These are phyloP conservation scores for Amoeboaphelidium protococcarum DNA, from an alignment of 371 early-diverging fungal genomes.

Conservation along the genomic window DNA sequence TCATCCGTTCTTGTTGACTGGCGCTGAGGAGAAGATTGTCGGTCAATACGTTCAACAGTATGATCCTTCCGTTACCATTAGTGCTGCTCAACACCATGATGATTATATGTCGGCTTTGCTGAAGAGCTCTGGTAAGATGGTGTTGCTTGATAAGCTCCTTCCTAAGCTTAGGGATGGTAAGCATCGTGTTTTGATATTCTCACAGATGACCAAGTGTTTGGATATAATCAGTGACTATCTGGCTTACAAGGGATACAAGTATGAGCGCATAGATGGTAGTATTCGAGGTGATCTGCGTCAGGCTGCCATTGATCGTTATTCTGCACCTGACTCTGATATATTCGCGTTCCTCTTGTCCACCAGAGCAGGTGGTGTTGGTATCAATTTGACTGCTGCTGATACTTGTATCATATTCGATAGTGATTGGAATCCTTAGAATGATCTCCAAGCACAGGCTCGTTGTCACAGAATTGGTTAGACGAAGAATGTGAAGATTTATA, in stretches of 20 bases:
- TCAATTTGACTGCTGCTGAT: slow-evolving; percentile 86
- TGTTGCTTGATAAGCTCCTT: slow-evolving; percentile 59
- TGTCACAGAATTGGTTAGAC: slow-evolving; percentile 91
- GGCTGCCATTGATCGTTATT: slow-evolving; percentile 85
- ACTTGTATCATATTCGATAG: slow-evolving; percentile 85
- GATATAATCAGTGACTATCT: slow-evolving; percentile 79
- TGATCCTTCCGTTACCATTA: slow-evolving; percentile 17
- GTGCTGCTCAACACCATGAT: slow-evolving; percentile 20
- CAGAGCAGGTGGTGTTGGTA: slow-evolving; percentile 84
- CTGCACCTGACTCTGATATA: slow-evolving; percentile 40
- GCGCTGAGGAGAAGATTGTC: slow-evolving; percentile 55
- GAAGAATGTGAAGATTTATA: slow-evolving; percentile 61
- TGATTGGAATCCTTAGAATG: slow-evolving; percentile 94
- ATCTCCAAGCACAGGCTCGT: slow-evolving; percentile 79
- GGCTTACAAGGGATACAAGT: slow-evolving; percentile 27
- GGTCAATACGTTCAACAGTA: slow-evolving; percentile 5
- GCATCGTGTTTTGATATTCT: slow-evolving; percentile 81
- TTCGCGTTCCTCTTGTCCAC: slow-evolving; percentile 73
- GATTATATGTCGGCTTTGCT: slow-evolving; percentile 47
- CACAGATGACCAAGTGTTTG: slow-evolving; percentile 60
- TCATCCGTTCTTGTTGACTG: slow-evolving; percentile 52
- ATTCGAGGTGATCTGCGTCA: slow-evolving; percentile 68
- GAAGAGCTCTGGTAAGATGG: slow-evolving; percentile 65
- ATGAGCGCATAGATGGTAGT: slow-evolving; percentile 73
- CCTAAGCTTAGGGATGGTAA: slow-evolving; percentile 44